These are phyloP conservation scores for Xylaria grammica DNA, from an alignment of 495 filamentous ascomycete species.

Conservation along the genomic window DNA sequence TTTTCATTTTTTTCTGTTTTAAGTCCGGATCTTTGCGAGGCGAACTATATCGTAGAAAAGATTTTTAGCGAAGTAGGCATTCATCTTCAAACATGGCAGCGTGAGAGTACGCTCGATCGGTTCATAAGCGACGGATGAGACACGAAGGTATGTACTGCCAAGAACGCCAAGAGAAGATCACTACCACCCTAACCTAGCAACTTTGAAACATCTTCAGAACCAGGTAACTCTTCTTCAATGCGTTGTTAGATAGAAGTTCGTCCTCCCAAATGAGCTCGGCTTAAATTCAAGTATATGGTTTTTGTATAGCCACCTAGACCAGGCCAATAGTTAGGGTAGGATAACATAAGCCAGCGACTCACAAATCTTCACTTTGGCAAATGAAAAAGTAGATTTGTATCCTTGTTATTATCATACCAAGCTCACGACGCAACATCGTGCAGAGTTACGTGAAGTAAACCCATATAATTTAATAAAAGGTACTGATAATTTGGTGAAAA, in stretches of 20 bases:
- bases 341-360: too few species aligned
- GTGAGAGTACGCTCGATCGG: background rate
- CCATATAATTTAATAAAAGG: too few species aligned
- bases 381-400: too few species aligned
- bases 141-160: background rate
- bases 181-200: too few species aligned
- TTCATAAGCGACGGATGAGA: background rate
- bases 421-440: background rate
- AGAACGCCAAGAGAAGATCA: too few species aligned
- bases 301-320: background rate
- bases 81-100: background rate
- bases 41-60: background rate
- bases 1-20: too few species aligned
- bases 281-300: background rate
- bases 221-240: constrained; percentile 12
- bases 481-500: background rate
- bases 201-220: constrained; percentile 16
- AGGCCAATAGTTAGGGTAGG: background rate
- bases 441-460: background rate
- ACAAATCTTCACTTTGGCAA: too few species aligned
- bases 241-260: background rate
- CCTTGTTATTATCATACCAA: background rate
- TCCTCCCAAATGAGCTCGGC: background rate
- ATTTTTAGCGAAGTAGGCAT: background rate
- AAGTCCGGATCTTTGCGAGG: background rate